Conservation (phyloP, 306 rosid species). For the Pueraria montana region DNA sequence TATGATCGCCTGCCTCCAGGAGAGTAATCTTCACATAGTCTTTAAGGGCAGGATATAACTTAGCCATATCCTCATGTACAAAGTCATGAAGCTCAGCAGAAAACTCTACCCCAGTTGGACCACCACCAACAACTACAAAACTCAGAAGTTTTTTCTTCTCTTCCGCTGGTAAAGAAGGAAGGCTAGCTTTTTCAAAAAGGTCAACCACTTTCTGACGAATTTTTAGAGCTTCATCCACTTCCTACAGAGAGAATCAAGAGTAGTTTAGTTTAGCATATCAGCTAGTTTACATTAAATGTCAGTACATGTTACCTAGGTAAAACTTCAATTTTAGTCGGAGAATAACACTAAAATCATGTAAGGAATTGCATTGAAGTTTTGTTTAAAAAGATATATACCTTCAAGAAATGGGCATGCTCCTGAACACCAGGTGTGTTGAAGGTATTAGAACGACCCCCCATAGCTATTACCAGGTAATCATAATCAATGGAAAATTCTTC, state of each 20-base stretch:
- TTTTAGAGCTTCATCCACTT: slow-evolving; percentile 94
- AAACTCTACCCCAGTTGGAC: slow-evolving; percentile 99
- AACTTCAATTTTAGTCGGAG: not conserved
- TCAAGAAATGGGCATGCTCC: slow-evolving; percentile 87
- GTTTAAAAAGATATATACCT: slow-evolving; percentile 58
- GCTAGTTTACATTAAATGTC: not conserved
- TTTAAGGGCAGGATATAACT: slow-evolving; percentile 73
- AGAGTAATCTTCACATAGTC: slow-evolving; percentile 74
- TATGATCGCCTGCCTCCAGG: slow-evolving; percentile 92
- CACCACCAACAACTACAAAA: slow-evolving; percentile 97
- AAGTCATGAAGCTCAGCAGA: slow-evolving; percentile 93
- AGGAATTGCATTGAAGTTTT: not conserved
- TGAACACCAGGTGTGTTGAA: slow-evolving; percentile 94
- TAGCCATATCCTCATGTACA: slow-evolving; percentile 75
- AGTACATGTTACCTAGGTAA: not conserved
- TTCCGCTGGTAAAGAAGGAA: slow-evolving; percentile 72
- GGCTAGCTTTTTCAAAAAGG: slow-evolving; percentile 87
- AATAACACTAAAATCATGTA: not conserved
- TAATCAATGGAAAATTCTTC: slow-evolving; percentile 85
- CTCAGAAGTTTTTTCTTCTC: slow-evolving; percentile 89
- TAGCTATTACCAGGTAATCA: slow-evolving; percentile 81
- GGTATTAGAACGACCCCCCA: slow-evolving; percentile 92
- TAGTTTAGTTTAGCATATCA: slow-evolving; percentile 34
- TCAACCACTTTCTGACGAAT: slow-evolving; percentile 82
- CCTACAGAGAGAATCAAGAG: slow-evolving; percentile 59